A percentile compares a stretch with the other conserved stretches of the same genome.
Evolutionary conservation across 495 filamentous ascomycete genomes (phyloP).

Genomic region (Neurospora discreta): DNA sequence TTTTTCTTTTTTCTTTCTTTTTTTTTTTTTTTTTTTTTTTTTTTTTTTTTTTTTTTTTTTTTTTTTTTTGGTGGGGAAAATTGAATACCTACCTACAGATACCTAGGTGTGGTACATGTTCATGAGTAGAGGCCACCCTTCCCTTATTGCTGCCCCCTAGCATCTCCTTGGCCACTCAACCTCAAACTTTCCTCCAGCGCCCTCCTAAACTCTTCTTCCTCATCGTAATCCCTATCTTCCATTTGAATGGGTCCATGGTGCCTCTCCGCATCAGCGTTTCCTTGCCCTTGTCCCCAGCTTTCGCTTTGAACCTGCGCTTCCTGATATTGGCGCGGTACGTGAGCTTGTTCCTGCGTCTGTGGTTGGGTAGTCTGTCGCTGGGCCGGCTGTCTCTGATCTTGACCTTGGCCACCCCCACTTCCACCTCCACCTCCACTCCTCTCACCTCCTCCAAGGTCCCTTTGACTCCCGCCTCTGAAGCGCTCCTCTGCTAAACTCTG

Average conservation of each 20-base stretch:
- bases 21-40: too few species aligned
- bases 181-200: conserved; percentile 39
- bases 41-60: too few species aligned
- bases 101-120: too few species aligned
- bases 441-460: neutral
- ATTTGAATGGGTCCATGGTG: neutral
- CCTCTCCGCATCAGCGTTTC: neutral
- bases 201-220: conserved; percentile 34
- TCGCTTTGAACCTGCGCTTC: neutral
- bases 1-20: too few species aligned
- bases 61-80: too few species aligned
- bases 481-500: conserved; percentile 62
- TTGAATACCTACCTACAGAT: too few species aligned
- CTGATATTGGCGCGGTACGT: neutral
- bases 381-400: neutral
- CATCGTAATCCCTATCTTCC: conserved; percentile 18
- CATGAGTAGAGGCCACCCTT: neutral
- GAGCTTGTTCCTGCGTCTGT: neutral
- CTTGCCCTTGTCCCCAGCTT: neutral
- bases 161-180: conserved; percentile 2
- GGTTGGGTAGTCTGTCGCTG: too few species aligned
- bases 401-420: neutral
- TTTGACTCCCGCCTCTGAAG: conserved; percentile 22
- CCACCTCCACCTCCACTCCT: conserved; percentile 2
- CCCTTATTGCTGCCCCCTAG: neutral